Base-by-base conservation (phyloP, 225 moss, liverwort and hornwort genomes). In the Asterella californica region DNA sequence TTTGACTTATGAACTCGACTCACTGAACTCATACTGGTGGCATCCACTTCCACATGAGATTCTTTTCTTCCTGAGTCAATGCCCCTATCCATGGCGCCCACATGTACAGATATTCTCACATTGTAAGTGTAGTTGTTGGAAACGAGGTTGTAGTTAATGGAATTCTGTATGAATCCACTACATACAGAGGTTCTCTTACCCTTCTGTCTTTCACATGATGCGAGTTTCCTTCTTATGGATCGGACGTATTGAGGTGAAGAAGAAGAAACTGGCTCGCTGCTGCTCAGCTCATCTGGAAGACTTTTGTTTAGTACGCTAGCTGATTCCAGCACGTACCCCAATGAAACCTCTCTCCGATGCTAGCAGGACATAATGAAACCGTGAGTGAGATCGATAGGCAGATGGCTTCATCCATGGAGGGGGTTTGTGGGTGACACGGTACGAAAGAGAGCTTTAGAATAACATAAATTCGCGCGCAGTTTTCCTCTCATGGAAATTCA, bases 31-130 rank as follows among this genome's bases (percentile, higher is more conserved):
- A 64, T 64, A 64, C 64, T n/a, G 64, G 14, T 64, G n/a, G 27
- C 30, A 64, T 64, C 64, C 7, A 64, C 29, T 64, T 64, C n/a
- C 64, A 64, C 64, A 10, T 64, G n/a, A n/a, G n/a, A n/a, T n/a
- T n/a, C 64, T 32, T 64, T 64, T 15, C 27, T 27, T 0, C 64
- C 30, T 9, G 64, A 15, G 29, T 29, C 64, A 64, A 64, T 64
- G 64, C 64, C n/a, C n/a, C 11, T 64, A 64, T 64, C 64, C 64
- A 27, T 64, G 64, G 29, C 64, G n/a, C n/a, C n/a, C n/a, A n/a
- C n/a, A n/a, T n/a, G n/a, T n/a, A n/a, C 64, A 64, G n/a, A 64
- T 32, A 64, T 64, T n/a, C 27, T 64, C 64, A 64, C 27, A 6
- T 29, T 14, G 24, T 24, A 57, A 19, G 2, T 53, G n/a, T n/a